phyloP scores from a whole-genome alignment of 345 rosid species.

The Eucalyptus sideroxylon region DNA sequence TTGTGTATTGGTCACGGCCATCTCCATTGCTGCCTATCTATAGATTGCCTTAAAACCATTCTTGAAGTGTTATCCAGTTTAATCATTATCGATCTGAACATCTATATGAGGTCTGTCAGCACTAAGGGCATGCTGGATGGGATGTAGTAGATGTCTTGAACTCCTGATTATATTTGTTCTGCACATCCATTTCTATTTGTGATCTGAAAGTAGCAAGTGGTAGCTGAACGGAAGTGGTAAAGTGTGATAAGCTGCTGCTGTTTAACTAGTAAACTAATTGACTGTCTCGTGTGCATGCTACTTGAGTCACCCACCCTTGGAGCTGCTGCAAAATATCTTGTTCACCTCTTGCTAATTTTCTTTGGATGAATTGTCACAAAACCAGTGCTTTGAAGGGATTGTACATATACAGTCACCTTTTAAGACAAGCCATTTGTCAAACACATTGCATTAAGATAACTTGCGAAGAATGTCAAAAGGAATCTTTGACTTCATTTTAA shows the following conservation, averaged over 20 bases:
- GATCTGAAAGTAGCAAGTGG: background rate
- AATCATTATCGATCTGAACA: background rate
- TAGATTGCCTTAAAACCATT: background rate
- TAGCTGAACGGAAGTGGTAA: background rate
- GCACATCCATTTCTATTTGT: background rate
- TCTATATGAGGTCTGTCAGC: background rate
- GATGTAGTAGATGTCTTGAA: background rate
- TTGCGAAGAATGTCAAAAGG: background rate
- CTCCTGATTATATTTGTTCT: background rate
- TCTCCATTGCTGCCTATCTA: background rate
- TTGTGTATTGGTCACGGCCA: background rate
- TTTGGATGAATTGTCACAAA: background rate
- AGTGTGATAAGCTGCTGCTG: background rate
- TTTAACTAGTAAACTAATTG: background rate
- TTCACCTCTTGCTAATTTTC: background rate
- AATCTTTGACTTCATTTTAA: background rate
- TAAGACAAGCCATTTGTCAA: background rate
- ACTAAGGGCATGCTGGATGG: background rate
- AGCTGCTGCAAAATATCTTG: background rate
- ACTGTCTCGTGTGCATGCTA: background rate
- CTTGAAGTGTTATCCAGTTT: background rate
- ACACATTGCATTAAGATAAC: background rate
- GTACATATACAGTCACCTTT: background rate
- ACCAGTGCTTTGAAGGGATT: background rate
- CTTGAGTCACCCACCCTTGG: background rate